Percentiles rank a stretch among this genome's conserved stretches.
Conservation (phyloP, 2,329 filamentous ascomycete genomes). For the Botrytis squamosa region DNA sequence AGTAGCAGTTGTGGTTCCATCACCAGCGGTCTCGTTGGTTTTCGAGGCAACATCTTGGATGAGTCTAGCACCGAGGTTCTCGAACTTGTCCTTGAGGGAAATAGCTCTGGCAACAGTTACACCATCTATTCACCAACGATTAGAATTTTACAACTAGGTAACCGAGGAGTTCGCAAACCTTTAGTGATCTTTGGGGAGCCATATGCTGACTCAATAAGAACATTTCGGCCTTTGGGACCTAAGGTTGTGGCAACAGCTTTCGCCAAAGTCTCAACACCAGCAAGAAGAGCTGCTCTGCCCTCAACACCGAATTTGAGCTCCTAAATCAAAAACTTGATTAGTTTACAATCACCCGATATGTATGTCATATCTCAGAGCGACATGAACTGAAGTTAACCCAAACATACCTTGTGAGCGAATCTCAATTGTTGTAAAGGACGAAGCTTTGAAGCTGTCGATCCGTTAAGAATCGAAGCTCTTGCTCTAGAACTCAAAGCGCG, state of each 20-base stretch:
- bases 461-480: constrained; percentile 76
- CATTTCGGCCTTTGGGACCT: constrained; percentile 97
- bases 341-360: not conserved
- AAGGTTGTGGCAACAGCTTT: constrained; percentile 95
- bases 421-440: constrained; percentile 78
- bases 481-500: constrained; percentile 86
- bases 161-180: constrained; percentile 56
- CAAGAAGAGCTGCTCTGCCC: constrained; percentile 80
- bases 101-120: constrained; percentile 89
- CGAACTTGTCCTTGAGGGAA: constrained; percentile 95
- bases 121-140: constrained; percentile 58
- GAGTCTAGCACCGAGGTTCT: constrained; percentile 96
- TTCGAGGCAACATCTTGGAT: constrained; percentile 98
- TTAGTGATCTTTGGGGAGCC: constrained; percentile 99
- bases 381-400: not conserved
- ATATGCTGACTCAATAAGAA: constrained; percentile 97
- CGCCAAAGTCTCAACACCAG: constrained; percentile 94
- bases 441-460: constrained; percentile 62
- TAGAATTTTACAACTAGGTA: not conserved
- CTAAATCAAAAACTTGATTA: constrained; percentile 47
- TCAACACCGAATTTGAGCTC: constrained; percentile 99
- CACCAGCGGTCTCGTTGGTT: constrained; percentile 98
- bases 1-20: constrained; percentile 96
- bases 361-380: constrained; percentile 20
- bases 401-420: constrained; percentile 91